These are phyloP conservation scores for Bondarzewia mesenterica DNA, from an alignment of 1,284 basidiomycete genomes.

Conservation along the genomic window DNA sequence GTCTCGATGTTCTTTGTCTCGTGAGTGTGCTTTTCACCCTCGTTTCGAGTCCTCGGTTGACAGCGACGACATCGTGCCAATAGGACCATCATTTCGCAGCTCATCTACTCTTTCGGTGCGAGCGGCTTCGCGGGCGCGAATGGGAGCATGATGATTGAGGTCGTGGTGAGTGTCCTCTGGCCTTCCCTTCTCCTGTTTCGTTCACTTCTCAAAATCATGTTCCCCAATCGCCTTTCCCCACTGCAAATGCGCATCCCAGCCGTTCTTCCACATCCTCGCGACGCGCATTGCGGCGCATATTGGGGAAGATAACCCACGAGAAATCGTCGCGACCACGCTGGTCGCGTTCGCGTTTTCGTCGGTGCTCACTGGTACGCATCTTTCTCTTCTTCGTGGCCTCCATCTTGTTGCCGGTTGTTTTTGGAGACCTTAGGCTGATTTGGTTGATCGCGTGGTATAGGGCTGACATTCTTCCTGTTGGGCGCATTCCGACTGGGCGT, in stretches of 20 bases:
- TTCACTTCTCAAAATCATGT: not conserved
- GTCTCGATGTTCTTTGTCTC: constrained; percentile 94
- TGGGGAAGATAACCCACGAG: constrained; percentile 60
- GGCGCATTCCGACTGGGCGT: constrained; percentile 80
- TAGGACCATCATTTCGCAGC: constrained; percentile 71
- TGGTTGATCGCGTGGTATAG: constrained; percentile 25
- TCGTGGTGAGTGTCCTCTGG: constrained; percentile 57
- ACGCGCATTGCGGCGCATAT: constrained; percentile 69
- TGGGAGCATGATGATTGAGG: constrained; percentile 99
- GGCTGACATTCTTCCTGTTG: constrained; percentile 80
- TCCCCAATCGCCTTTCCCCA: no score
- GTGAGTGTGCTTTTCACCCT: constrained; percentile 23
- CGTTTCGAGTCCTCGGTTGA: not conserved
- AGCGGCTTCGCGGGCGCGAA: constrained; percentile 87
- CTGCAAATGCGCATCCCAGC: no score
- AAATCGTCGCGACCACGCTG: constrained; percentile 87
- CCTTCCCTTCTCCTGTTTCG: not conserved
- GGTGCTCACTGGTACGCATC: constrained; percentile 71
- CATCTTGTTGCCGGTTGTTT: no score
- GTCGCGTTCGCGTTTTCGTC: constrained; percentile 86
- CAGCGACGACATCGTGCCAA: not conserved
- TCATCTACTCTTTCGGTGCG: constrained; percentile 82
- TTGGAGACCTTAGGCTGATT: no score
- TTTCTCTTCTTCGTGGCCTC: not conserved
- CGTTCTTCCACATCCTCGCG: constrained; percentile 93